A percentile compares a stretch with the other conserved stretches of the same genome.
Conservation (phyloP, 2,329 filamentous ascomycete genomes). For the Hymenoscyphus fraxineus region DNA sequence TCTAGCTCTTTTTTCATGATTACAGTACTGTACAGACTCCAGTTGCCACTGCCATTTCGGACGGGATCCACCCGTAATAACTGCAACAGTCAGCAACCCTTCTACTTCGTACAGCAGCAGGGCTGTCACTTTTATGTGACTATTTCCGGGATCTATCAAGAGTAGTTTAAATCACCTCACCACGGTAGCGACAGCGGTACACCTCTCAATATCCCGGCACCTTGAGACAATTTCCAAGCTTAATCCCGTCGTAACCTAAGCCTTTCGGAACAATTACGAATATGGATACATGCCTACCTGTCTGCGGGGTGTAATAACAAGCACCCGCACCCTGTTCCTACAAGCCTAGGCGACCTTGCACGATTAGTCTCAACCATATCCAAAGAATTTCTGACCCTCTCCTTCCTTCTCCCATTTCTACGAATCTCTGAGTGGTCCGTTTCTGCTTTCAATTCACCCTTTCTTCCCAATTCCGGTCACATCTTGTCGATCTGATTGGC, state of each 20-base stretch:
- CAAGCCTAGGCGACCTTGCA: conserved; percentile 15
- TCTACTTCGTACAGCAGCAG: conserved; percentile 8
- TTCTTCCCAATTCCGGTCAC: conserved; percentile 15
- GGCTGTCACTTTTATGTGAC: conserved; percentile 12
- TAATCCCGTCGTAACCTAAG: conserved; percentile 15
- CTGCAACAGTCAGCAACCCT: not conserved
- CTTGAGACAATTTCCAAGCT: conserved; percentile 18
- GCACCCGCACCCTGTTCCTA: conserved; percentile 16
- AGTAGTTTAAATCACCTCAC: conserved; percentile 1
- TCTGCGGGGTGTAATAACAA: conserved; percentile 24
- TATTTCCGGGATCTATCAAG: conserved; percentile 9
- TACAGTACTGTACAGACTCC: conserved; percentile 1
- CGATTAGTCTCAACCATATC: conserved; percentile 16
- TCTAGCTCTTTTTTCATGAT: conserved; percentile 20
- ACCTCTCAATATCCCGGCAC: conserved; percentile 10
- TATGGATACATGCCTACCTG: conserved; percentile 22
- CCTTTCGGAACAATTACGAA: conserved; percentile 20
- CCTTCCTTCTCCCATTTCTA: conserved; percentile 11
- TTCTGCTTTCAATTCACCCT: conserved; percentile 12
- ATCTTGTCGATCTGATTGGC: conserved; percentile 26
- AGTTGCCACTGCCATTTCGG: conserved; percentile 29
- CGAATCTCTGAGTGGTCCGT: conserved; percentile 23
- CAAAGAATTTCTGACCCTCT: conserved; percentile 9
- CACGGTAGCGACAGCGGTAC: conserved; percentile 10
- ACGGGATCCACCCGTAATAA: conserved; percentile 21